These are phyloP conservation scores for Achaetomium macrosporum DNA, from an alignment of 2,329 filamentous ascomycete species.

Conservation along the genomic window DNA sequence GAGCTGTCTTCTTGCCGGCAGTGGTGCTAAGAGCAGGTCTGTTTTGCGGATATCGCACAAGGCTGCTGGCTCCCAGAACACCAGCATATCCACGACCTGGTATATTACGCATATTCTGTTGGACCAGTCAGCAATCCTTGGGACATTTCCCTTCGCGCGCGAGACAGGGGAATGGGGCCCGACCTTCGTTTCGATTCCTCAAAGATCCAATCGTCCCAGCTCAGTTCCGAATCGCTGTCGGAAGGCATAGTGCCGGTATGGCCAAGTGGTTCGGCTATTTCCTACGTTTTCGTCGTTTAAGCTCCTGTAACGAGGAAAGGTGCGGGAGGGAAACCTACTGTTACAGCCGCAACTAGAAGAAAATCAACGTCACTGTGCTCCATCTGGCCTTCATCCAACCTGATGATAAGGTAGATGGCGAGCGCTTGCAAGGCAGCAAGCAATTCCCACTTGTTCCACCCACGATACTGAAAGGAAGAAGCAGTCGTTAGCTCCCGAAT, in stretches of 20 bases:
- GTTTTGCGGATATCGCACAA: neutral
- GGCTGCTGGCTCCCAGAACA: neutral
- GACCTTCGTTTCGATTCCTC: constrained; percentile 1
- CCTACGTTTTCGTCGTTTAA: neutral
- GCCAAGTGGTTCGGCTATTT: neutral
- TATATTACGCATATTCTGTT: neutral
- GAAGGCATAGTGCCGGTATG: neutral
- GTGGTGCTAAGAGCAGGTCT: neutral
- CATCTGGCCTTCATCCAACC: neutral
- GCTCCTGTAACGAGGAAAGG: neutral
- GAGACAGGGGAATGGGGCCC: neutral
- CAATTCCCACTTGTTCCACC: neutral
- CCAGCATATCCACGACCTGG: neutral
- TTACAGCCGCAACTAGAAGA: neutral
- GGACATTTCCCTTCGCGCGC: neutral
- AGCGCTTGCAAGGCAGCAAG: constrained; percentile 1
- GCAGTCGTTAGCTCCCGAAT: neutral
- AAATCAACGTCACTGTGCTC: neutral
- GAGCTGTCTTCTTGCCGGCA: neutral
- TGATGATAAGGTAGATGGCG: constrained; percentile 2
- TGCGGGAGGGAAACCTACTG: neutral
- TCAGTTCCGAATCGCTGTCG: too few relatives aligned
- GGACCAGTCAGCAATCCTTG: neutral
- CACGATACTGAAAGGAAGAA: neutral
- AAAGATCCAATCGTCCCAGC: constrained; percentile 1